Percentiles rank a stretch among this genome's conserved stretches.
Evolutionary conservation across 2,329 filamentous ascomycete species (phyloP).

Genomic region (Epicoccum nigrum): DNA sequence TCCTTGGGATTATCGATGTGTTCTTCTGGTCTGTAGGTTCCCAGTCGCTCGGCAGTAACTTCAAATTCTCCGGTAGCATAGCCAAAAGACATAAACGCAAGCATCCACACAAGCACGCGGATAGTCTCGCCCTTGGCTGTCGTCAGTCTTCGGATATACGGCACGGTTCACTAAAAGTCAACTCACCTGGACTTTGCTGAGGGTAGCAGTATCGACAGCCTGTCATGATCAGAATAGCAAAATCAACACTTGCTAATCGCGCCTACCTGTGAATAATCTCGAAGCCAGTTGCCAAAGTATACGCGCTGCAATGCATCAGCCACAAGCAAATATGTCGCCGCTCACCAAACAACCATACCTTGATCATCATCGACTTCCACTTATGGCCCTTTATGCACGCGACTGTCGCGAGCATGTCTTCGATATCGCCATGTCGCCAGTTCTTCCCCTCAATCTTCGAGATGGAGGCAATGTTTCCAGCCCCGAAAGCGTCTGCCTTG

Average conservation of each 20-base stretch:
- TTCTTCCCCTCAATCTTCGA: slow-evolving; percentile 54
- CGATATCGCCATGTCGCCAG: slow-evolving; percentile 61
- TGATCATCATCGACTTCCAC: slow-evolving; percentile 55
- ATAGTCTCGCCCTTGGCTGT: slow-evolving; percentile 56
- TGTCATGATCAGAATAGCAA: slow-evolving; percentile 52
- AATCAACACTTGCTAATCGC: slow-evolving; percentile 25
- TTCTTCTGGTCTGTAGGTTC: slow-evolving; percentile 57
- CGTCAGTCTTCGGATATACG: slow-evolving; percentile 29
- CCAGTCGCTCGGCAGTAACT: slow-evolving; percentile 60
- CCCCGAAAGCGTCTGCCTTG: slow-evolving; percentile 53
- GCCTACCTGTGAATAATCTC: slow-evolving; percentile 62
- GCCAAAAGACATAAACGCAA: slow-evolving; percentile 63
- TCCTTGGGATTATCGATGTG: slow-evolving; percentile 53
- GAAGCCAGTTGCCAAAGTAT: slow-evolving; percentile 55
- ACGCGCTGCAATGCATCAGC: slow-evolving; percentile 42
- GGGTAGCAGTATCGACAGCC: slow-evolving; percentile 61
- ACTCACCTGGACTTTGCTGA: slow-evolving; percentile 56
- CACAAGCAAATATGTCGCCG: slow-evolving; percentile 1
- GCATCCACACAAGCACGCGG: slow-evolving; percentile 60
- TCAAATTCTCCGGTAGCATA: slow-evolving; percentile 64
- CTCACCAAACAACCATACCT: slow-evolving; percentile 28
- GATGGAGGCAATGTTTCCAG: slow-evolving; percentile 53
- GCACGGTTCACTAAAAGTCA: slow-evolving; percentile 6
- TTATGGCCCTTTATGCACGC: slow-evolving; percentile 53
- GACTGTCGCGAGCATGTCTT: slow-evolving; percentile 58